Percentiles rank a stretch among this genome's conserved stretches.
These are phyloP conservation scores for Plantago coronopus DNA, from an alignment of 305 asterid genomes.

Conservation along the genomic window DNA sequence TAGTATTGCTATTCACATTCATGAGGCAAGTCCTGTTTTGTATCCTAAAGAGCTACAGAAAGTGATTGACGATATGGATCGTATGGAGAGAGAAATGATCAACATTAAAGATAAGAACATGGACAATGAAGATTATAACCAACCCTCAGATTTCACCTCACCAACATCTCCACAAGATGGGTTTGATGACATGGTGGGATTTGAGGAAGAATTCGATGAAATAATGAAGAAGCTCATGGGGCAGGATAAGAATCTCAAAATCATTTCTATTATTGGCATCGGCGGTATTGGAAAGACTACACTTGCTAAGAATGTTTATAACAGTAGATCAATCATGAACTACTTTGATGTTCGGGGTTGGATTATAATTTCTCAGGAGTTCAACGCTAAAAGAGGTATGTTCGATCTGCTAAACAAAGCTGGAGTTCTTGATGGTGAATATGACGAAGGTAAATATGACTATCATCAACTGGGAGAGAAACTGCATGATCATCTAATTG, in stretches of 20 bases:
- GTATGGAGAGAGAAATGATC: conserved; percentile 12
- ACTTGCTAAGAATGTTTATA: conserved; percentile 8
- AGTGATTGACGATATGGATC: conserved; percentile 4
- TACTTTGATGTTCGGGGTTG: conserved; percentile 18
- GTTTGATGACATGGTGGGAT: conserved; percentile 3
- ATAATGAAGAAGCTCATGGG: conserved; percentile 12
- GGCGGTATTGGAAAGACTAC: conserved; percentile 26
- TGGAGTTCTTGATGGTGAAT: neutral
- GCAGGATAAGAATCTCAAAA: conserved; percentile 12
- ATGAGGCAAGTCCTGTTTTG: neutral
- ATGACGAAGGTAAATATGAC: neutral
- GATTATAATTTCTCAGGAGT: conserved; percentile 10
- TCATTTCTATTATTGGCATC: conserved; percentile 15
- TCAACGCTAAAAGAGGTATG: neutral
- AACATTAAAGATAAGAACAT: conserved; percentile 10
- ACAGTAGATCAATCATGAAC: neutral
- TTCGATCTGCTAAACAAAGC: neutral
- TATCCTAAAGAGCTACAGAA: conserved; percentile 8
- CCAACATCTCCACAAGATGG: neutral
- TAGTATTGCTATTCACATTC: neutral
- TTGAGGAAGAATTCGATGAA: neutral
- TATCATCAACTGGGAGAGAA: conserved; percentile 9
- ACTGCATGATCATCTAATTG: conserved; percentile 4
- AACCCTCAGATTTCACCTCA: neutral
- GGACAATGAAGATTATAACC: neutral